Conservation (phyloP, 257 asterid genomes). For the Scutellaria galericulata region DNA sequence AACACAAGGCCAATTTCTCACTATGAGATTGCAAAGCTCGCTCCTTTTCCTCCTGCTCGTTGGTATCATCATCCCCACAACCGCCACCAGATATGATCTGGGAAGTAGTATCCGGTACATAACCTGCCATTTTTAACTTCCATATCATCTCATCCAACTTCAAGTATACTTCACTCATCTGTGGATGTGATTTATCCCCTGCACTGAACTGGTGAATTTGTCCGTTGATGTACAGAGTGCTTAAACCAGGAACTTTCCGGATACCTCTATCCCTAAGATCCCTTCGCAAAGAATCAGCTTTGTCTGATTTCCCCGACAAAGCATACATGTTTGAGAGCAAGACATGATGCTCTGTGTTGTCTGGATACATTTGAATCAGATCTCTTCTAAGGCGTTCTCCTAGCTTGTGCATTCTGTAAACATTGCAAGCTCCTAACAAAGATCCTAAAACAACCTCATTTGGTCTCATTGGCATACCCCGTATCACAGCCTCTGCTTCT, state of each 20-base stretch:
- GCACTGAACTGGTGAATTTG: slow-evolving; percentile 59
- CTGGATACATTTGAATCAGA: slow-evolving; percentile 59
- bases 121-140: slow-evolving; percentile 52
- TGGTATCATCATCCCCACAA: slow-evolving; percentile 31
- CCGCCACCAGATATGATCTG: slow-evolving; percentile 48
- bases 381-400: slow-evolving; percentile 57
- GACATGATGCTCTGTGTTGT: slow-evolving; percentile 70
- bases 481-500: slow-evolving; percentile 70
- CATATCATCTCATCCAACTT: slow-evolving; percentile 66
- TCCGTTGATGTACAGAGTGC: slow-evolving; percentile 58
- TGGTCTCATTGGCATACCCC: slow-evolving; percentile 73
- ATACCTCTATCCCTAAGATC: slow-evolving; percentile 63
- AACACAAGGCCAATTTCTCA: slow-evolving; percentile 67
- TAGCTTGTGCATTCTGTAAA: slow-evolving; percentile 53
- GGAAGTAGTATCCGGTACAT: slow-evolving; percentile 45
- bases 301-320: slow-evolving; percentile 52
- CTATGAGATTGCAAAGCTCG: slow-evolving; percentile 55
- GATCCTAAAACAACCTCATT: slow-evolving; percentile 86
- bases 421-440: slow-evolving; percentile 72
- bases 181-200: slow-evolving; percentile 62
- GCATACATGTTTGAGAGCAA: slow-evolving; percentile 75
- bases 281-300: slow-evolving; percentile 63
- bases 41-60: slow-evolving; percentile 58
- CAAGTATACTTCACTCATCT: slow-evolving; percentile 45
- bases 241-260: slow-evolving; percentile 71